Base-by-base conservation (phyloP, 2,329 filamentous ascomycete genomes). In the Pyricularia sp. region DNA sequence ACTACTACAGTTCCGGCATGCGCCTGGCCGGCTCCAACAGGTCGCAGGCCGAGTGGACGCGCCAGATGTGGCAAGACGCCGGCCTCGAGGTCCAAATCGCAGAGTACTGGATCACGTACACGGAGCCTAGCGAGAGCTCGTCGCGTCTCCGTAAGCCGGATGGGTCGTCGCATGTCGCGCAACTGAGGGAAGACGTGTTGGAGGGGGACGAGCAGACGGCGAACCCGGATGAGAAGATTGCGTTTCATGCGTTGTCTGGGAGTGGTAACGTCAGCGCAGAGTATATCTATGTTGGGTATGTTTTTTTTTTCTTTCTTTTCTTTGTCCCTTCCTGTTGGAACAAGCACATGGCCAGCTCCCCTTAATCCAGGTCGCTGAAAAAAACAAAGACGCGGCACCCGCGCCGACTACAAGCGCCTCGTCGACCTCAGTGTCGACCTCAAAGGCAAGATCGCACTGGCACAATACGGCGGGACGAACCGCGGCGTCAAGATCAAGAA, bases 401-500 rank as follows among this genome's bases (percentile, higher is more conserved):
- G 87, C 73, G 79, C 83, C 30, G 92, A 95, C 74, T 95, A 89
- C 70, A 86, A 93, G 70, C 89, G 91, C 66, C 80, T 95, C 14
- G 77, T 87, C 17, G 84, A 88, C 61, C 86, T 90, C 0, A 90
- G 91, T 64, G 81, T 95, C 25, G 86, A 84, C 30, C 78, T 95
- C 12, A 78, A 89, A 72, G 92, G 92, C 61, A 94, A 94, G 78
- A 93, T 96, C 73, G 91, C 90, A 0, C 77, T 96, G 55, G 86
- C 85, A 14, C 91, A 91, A 74, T 96, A 96, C 75, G 92, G 92
- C 0, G 82, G 84, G 2, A 84, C 91, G 28, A 94, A 95, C 80
- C 85, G 92, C 61, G 92, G 92, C 0, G 80, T 96, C 64, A 95
- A 95, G 77, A 88, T 95, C 65, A 94, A 93, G 80, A 87, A 92